phyloP scores from a whole-genome alignment of 1,139 yeast genomes.

The Diutina mesorugosa region DNA sequence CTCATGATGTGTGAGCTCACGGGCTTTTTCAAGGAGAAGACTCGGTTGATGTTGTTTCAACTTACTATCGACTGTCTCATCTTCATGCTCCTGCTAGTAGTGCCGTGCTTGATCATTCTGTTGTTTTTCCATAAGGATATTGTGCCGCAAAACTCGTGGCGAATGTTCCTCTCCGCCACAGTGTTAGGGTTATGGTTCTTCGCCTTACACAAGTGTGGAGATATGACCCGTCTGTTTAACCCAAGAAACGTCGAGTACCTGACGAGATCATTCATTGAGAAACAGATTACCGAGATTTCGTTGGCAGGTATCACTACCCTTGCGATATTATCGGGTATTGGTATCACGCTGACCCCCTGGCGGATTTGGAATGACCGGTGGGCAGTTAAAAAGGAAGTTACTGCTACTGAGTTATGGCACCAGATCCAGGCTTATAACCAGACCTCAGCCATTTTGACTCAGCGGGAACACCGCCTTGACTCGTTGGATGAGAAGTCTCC shows the following conservation, averaged over 20 bases:
- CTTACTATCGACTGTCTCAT: constrained; percentile 21
- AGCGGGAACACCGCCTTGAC: constrained; percentile 20
- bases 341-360: constrained; percentile 49
- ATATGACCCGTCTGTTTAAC: constrained; percentile 17
- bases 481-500: constrained; percentile 7
- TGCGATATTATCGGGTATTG: constrained; percentile 63
- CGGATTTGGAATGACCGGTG: constrained; percentile 16
- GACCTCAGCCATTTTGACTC: constrained; percentile 20
- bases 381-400: constrained; percentile 7
- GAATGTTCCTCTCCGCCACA: constrained; percentile 6
- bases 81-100: constrained; percentile 17
- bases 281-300: constrained; percentile 46
- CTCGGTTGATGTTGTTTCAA: constrained; percentile 16
- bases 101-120: constrained; percentile 22
- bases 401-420: constrained; percentile 1
- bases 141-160: constrained; percentile 4
- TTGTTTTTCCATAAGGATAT: constrained; percentile 18
- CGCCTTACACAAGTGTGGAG: constrained; percentile 18
- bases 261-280: constrained; percentile 19
- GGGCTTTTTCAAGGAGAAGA: constrained; percentile 11
- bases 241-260: constrained; percentile 6
- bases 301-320: constrained; percentile 62
- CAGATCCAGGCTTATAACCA: constrained; percentile 24
- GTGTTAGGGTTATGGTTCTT: constrained; percentile 21
- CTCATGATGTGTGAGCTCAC: constrained; percentile 28